Percentiles rank a stretch among this genome's conserved stretches.
Conservation (phyloP, 345 rosid species). For the Pseudoturritis turrita region DNA sequence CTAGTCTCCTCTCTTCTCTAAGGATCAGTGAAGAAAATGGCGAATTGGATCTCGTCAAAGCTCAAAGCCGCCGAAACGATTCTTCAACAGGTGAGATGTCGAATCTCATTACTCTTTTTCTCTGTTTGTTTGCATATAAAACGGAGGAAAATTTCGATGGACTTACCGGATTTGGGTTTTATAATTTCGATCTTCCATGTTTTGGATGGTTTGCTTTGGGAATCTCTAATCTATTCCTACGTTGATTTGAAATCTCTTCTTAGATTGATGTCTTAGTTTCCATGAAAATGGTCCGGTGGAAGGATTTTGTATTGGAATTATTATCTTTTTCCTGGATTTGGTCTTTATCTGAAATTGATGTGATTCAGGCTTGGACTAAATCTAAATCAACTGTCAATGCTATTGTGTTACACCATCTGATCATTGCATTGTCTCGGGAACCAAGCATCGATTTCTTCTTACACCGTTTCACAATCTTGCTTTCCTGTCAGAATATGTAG, state of each 20-base stretch:
- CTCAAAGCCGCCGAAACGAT: conserved; percentile 90
- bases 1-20: not conserved
- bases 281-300: not conserved
- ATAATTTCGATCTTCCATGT: not conserved
- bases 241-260: not conserved
- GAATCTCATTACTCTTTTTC: not conserved
- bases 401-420: not conserved
- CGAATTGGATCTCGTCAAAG: conserved; percentile 91
- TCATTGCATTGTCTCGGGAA: not conserved
- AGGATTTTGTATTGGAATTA: not conserved
- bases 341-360: not conserved
- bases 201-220: not conserved
- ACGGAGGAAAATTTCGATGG: not conserved
- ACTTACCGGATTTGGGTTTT: not conserved
- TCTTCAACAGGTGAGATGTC: conserved; percentile 60
- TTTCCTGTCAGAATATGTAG: not conserved
- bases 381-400: not conserved
- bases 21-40: conserved; percentile 38
- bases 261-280: not conserved
- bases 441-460: not conserved
- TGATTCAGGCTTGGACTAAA: not conserved
- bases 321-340: not conserved
- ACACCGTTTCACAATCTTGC: not conserved
- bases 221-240: not conserved
- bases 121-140: not conserved